Evolutionary conservation across 108 stramenopile genomes (phyloP).

Genomic region (Ochromonas danica): DNA sequence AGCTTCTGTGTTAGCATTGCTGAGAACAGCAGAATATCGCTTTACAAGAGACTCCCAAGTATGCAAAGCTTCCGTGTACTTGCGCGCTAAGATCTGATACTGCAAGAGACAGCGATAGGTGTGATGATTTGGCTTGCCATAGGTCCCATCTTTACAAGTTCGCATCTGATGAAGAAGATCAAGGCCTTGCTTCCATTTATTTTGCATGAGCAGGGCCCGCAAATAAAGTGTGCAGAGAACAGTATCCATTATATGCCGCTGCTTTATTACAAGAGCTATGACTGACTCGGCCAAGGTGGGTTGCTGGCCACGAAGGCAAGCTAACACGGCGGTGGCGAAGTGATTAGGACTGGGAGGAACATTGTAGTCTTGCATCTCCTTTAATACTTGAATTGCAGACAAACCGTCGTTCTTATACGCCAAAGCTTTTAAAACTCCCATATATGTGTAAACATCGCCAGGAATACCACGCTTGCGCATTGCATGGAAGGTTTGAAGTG

Average conservation of each 20-base stretch:
- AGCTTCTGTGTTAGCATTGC: too few relatives aligned
- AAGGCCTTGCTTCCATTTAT: not conserved
- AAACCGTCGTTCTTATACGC: not conserved
- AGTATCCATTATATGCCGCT: not conserved
- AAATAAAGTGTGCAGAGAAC: not conserved
- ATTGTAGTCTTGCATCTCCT: not conserved
- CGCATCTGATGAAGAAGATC: not conserved
- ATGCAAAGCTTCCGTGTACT: too few relatives aligned
- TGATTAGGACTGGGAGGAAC: not conserved
- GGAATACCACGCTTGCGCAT: not conserved
- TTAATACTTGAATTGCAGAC: not conserved
- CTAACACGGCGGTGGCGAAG: not conserved
- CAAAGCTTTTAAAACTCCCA: not conserved
- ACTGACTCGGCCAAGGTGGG: not conserved
- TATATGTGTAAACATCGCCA: not conserved
- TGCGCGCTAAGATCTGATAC: too few relatives aligned
- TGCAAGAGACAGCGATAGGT: not conserved
- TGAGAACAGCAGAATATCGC: too few relatives aligned
- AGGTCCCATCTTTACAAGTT: not conserved
- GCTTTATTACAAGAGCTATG: not conserved
- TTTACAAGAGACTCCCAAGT: too few relatives aligned
- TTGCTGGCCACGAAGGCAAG: not conserved
- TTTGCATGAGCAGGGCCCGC: not conserved
- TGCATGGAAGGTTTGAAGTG: not conserved
- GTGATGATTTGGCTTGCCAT: not conserved